Percentiles rank a stretch among this genome's conserved stretches.
phyloP scores from a whole-genome alignment of 2,329 filamentous ascomycete species.

The Colletotrichum lentis region DNA sequence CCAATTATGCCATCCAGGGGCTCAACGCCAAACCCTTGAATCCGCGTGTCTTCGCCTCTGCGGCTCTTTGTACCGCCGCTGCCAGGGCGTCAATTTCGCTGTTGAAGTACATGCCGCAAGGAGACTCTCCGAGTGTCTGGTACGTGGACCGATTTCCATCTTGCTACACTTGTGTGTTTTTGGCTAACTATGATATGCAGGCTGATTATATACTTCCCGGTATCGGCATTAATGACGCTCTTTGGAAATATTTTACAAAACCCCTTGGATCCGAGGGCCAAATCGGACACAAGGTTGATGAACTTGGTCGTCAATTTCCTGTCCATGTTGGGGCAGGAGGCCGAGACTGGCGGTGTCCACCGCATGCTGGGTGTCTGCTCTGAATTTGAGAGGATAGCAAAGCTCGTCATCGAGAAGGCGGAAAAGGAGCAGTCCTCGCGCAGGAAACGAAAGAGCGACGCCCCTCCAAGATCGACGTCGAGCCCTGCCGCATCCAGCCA shows the following conservation, averaged over 20 bases:
- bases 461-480: conserved; percentile 44
- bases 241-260: conserved; percentile 98
- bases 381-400: conserved; percentile 96
- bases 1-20: conserved; percentile 94
- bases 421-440: conserved; percentile 83
- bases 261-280: conserved; percentile 85
- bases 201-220: conserved; percentile 96
- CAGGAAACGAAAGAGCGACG: conserved; percentile 83
- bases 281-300: conserved; percentile 91
- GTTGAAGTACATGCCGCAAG: conserved; percentile 94
- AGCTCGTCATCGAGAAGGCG: conserved; percentile 87
- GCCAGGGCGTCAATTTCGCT: conserved; percentile 92
- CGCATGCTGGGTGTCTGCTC: conserved; percentile 93
- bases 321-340: conserved; percentile 86
- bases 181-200: conserved; percentile 51
- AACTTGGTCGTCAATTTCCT: conserved; percentile 91
- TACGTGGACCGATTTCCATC: conserved; percentile 55
- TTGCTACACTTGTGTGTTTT: background rate
- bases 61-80: conserved; percentile 89
- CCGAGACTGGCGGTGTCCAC: conserved; percentile 87
- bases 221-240: conserved; percentile 91
- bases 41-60: conserved; percentile 92
- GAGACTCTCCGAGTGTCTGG: conserved; percentile 95
- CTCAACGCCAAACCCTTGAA: conserved; percentile 91
- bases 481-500: conserved; percentile 43